Evolutionary conservation across 805 yeast genomes (phyloP), one percentile per base, ranked within the genome.

Genomic region (Wickerhamiella siamensis): DNA sequence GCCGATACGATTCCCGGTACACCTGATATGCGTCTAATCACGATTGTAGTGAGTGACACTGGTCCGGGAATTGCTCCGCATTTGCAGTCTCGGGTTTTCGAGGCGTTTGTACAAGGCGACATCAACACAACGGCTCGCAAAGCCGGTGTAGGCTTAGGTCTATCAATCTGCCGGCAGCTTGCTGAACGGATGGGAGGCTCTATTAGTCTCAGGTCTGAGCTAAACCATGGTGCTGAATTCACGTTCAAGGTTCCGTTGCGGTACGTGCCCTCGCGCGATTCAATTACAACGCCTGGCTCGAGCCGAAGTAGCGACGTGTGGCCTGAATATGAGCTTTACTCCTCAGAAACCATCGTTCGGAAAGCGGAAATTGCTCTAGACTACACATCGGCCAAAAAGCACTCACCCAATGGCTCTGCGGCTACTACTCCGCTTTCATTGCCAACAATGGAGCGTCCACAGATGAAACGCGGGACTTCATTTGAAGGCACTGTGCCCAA

Each of bases 31-130:
- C 75, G 82, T 78, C 79, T 69, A 1, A 55, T 78, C 26, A 77
- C 77, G 47, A 72, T 87, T 39, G 75, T 75, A 44, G 95, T 88
- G 10, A 70, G 69, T 31, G 98, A 88, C 57, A 83, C 94, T 0
- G 97, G 98, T 3, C 87, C 96, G 0, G 98, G 98, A 45, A 87
- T 88, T 41, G 93, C 83, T 33, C 76, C 79, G 12, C 75, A 78
- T 1, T 60, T 86, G 42, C 95, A 83, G 54, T 76, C 76, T 35
- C 75, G 80, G 46, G 93, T 88, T 1, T 88, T 88, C 59, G 96
- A 91, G 54, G 96, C 97, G 1, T 88, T 88, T 65, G 86, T 87
- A 16, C 98, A 88, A 63, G 98, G 97, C 41, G 97, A 88, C 55
- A 95, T 86, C 59, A 84, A 95, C 0, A 66, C 84, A 21, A 82